Evolutionary conservation across 1,284 basidiomycete species (phyloP).

Genomic region (Ustilago sp.): DNA sequence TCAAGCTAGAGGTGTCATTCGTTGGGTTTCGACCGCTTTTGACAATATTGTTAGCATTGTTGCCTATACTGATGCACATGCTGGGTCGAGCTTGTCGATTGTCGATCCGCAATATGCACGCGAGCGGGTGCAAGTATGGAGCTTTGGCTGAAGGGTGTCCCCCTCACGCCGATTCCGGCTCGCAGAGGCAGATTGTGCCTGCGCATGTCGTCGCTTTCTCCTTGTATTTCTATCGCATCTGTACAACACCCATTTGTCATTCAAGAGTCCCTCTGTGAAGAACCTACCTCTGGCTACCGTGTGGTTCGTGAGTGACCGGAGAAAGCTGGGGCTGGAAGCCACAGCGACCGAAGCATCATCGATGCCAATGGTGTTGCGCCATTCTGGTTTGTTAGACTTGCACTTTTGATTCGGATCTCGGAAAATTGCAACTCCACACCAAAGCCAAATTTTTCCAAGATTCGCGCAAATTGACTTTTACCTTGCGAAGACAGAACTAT

Average conservation of each 20-base stretch:
- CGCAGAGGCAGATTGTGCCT: not conserved
- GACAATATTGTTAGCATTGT: conserved; percentile 57
- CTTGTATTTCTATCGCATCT: not conserved
- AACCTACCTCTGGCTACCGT: too few species aligned
- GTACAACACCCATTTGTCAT: not conserved
- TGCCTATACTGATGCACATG: conserved; percentile 5
- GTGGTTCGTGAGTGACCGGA: too few species aligned
- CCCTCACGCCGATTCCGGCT: not conserved
- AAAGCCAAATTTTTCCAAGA: conserved; percentile 44
- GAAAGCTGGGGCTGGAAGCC: too few species aligned
- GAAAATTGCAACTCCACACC: conserved; percentile 21
- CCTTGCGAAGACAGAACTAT: not conserved
- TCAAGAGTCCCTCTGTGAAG: not conserved
- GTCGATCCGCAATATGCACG: conserved; percentile 2
- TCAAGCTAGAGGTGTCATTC: conserved; percentile 23
- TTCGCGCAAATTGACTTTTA: conserved; percentile 14
- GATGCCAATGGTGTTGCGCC: not conserved
- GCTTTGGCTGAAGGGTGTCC: conserved; percentile 26
- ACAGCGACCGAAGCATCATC: not conserved
- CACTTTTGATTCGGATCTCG: conserved; percentile 16
- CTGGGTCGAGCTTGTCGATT: not conserved
- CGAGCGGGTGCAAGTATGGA: conserved; percentile 56
- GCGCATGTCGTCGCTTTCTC: not conserved
- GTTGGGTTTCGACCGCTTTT: conserved; percentile 49
- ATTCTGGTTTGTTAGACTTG: not conserved